Evolutionary conservation across 1,139 yeast genomes (phyloP).

Genomic region (Pichia sp.): DNA sequence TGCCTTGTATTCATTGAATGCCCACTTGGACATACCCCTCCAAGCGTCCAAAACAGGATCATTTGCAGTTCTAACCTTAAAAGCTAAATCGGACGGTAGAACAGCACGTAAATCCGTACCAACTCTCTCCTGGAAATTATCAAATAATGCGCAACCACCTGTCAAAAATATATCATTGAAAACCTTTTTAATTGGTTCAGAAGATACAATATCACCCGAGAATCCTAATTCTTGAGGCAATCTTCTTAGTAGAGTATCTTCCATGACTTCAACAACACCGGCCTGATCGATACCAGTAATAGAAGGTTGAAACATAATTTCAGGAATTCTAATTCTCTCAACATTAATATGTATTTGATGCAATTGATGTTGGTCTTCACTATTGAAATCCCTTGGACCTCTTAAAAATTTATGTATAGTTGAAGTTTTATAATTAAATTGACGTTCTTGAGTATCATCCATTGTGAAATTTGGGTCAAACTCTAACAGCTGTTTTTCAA

Average conservation of each 20-base stretch:
- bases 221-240: conserved; percentile 46
- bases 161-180: conserved; percentile 67
- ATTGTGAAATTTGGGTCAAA: conserved; percentile 79
- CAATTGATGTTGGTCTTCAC: conserved; percentile 59
- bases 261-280: conserved; percentile 72
- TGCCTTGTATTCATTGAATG: conserved; percentile 33
- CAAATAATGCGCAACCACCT: conserved; percentile 74
- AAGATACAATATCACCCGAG: conserved; percentile 39
- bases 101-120: conserved; percentile 59
- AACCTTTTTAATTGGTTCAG: conserved; percentile 36
- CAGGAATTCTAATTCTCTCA: conserved; percentile 90
- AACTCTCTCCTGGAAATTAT: conserved; percentile 62
- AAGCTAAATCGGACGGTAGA: conserved; percentile 62
- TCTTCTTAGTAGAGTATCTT: conserved; percentile 58
- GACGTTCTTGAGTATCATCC: conserved; percentile 79
- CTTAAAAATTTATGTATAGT: conserved; percentile 76
- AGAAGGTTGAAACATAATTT: conserved; percentile 85
- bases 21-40: conserved; percentile 90
- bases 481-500: conserved; percentile 72
- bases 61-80: conserved; percentile 56
- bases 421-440: conserved; percentile 81
- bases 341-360: conserved; percentile 88
- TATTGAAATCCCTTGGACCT: conserved; percentile 75
- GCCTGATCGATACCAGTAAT: conserved; percentile 97
- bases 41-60: conserved; percentile 80